A percentile compares a stretch with the other conserved stretches of the same genome.
phyloP scores from a whole-genome alignment of 225 moss, liverwort and hornwort genomes.

The Rhytidiadelphus loreus region DNA sequence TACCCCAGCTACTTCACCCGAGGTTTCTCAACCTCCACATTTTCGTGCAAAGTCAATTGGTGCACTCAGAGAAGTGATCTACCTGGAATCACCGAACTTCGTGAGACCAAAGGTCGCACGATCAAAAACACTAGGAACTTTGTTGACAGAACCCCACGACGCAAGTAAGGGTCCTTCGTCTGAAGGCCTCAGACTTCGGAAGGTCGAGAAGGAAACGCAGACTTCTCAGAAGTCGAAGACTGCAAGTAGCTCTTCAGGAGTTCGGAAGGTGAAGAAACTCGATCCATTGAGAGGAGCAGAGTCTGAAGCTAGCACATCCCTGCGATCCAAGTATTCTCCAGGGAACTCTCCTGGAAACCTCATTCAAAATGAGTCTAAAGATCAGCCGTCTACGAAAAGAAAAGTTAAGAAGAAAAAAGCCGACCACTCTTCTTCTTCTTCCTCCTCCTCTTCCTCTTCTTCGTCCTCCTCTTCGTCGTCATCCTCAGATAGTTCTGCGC shows the following conservation, averaged over 20 bases:
- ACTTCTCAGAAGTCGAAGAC: not conserved
- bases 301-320: not conserved
- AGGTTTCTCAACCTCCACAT: not conserved
- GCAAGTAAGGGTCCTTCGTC: not conserved
- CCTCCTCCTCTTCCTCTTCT: constrained; percentile 13
- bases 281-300: not conserved
- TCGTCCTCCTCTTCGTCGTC: constrained; percentile 7
- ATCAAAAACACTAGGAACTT: constrained; percentile 6
- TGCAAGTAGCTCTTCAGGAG: not conserved
- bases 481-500: constrained; percentile 1
- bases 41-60: constrained; percentile 17
- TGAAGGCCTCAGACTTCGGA: not conserved
- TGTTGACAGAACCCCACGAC: constrained; percentile 4
- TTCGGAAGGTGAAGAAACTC: not conserved
- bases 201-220: not conserved
- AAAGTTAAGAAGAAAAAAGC: not conserved
- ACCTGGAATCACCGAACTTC: constrained; percentile 38
- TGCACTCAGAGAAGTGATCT: constrained; percentile 32
- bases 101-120: constrained; percentile 9
- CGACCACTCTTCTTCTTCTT: not conserved
- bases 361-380: not conserved
- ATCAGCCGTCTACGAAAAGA: not conserved
- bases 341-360: not conserved
- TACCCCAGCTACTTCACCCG: not conserved
- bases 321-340: not conserved